These are phyloP conservation scores for Cinnamomum chago DNA, from an alignment of 164 flowering plant species.

Conservation along the genomic window DNA sequence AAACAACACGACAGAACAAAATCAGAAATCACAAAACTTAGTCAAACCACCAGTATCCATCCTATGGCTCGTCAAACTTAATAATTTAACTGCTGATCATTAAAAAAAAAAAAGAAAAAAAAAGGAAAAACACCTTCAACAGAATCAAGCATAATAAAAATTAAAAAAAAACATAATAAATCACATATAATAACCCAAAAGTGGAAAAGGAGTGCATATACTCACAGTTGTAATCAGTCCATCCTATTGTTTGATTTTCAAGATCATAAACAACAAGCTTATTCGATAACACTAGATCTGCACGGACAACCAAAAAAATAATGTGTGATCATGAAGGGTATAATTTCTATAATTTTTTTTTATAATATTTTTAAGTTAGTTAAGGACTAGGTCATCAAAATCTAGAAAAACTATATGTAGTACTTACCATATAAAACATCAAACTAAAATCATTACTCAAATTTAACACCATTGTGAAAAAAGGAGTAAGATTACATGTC, in stretches of 20 bases:
- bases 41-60: too few species aligned
- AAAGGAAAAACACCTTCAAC: too few species aligned
- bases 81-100: too few species aligned
- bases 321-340: neutral
- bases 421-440: neutral
- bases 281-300: conserved; percentile 81
- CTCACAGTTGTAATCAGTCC: conserved; percentile 88
- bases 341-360: neutral
- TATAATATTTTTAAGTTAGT: neutral
- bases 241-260: conserved; percentile 72
- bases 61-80: too few species aligned
- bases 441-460: too few species aligned
- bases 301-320: conserved; percentile 14
- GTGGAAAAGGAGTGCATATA: conserved; percentile 14
- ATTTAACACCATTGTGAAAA: too few species aligned
- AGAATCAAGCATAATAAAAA: too few species aligned
- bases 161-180: too few species aligned
- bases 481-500: too few species aligned
- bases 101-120: too few species aligned
- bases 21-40: too few species aligned
- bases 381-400: neutral
- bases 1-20: too few species aligned
- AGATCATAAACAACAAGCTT: conserved; percentile 75
- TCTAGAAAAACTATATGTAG: neutral
- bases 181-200: neutral